phyloP scores from a whole-genome alignment of 106 monocot species.

The Acorus gramineus region DNA sequence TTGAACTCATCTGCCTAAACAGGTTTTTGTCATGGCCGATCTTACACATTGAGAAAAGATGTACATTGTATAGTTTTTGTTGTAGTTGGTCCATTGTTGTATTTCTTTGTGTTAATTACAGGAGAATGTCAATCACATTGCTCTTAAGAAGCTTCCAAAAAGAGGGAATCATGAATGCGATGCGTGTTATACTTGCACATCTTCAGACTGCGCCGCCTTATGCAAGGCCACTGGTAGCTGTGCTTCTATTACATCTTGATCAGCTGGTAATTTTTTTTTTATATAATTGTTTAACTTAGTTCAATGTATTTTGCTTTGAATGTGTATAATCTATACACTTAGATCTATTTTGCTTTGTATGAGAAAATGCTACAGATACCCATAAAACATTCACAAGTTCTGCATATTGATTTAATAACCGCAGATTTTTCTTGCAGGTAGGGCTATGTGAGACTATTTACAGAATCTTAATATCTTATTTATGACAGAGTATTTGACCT shows the following conservation, averaged over 20 bases:
- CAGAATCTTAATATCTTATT: too few relatives aligned
- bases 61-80: background rate
- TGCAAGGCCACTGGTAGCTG: conserved; percentile 25
- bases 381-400: too few relatives aligned
- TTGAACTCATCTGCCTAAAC: conserved; percentile 37
- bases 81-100: background rate
- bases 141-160: conserved; percentile 28
- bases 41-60: background rate
- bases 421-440: too few relatives aligned
- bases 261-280: conserved; percentile 20
- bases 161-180: conserved; percentile 18
- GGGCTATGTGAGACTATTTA: too few relatives aligned
- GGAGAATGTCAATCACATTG: conserved; percentile 17
- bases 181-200: conserved; percentile 35
- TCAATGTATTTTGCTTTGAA: too few relatives aligned
- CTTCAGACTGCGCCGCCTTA: conserved; percentile 20
- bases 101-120: conserved; percentile 1
- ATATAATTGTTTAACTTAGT: too few relatives aligned
- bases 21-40: conserved; percentile 16
- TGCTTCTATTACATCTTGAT: conserved; percentile 41
- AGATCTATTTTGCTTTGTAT: too few relatives aligned
- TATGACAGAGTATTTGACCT: too few relatives aligned
- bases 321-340: too few relatives aligned
- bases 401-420: too few relatives aligned
- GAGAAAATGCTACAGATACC: too few relatives aligned